These are phyloP conservation scores for Terana coerulea DNA, from an alignment of 768 basidiomycete genomes.

Conservation along the genomic window DNA sequence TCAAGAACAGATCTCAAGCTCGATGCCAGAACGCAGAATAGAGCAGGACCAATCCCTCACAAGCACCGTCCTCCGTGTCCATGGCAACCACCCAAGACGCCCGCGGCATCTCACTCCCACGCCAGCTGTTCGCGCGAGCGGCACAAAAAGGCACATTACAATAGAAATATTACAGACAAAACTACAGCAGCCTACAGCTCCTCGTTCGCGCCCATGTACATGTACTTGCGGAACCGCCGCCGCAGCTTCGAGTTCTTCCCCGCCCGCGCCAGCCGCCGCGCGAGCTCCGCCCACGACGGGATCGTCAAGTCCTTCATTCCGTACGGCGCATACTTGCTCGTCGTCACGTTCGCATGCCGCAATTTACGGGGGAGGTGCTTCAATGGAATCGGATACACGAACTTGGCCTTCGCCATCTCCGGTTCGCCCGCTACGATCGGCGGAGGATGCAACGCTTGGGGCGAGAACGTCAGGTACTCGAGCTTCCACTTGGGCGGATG, in stretches of 20 bases:
- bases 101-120: slow-evolving; percentile 6
- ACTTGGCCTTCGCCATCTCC: slow-evolving; percentile 22
- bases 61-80: slow-evolving; percentile 42
- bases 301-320: slow-evolving; percentile 76
- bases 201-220: slow-evolving; percentile 55
- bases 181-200: slow-evolving; percentile 5
- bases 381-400: slow-evolving; percentile 52
- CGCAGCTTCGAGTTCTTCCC: slow-evolving; percentile 49
- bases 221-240: slow-evolving; percentile 62
- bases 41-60: slow-evolving; percentile 7
- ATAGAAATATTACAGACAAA: not conserved
- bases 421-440: slow-evolving; percentile 17
- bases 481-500: slow-evolving; percentile 61
- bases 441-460: slow-evolving; percentile 39
- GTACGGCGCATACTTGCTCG: slow-evolving; percentile 63
- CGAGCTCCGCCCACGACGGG: slow-evolving; percentile 65
- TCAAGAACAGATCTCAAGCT: not conserved
- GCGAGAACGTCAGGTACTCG: slow-evolving; percentile 71
- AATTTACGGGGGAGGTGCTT: slow-evolving; percentile 50
- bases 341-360: slow-evolving; percentile 34
- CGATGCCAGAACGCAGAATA: slow-evolving; percentile 9
- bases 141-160: not conserved
- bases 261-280: slow-evolving; percentile 51
- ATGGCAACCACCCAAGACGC: slow-evolving; percentile 39
- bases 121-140: not conserved